Evolutionary conservation across 148 eudicot species (phyloP).

Genomic region (Fagopyrum tataricum): DNA sequence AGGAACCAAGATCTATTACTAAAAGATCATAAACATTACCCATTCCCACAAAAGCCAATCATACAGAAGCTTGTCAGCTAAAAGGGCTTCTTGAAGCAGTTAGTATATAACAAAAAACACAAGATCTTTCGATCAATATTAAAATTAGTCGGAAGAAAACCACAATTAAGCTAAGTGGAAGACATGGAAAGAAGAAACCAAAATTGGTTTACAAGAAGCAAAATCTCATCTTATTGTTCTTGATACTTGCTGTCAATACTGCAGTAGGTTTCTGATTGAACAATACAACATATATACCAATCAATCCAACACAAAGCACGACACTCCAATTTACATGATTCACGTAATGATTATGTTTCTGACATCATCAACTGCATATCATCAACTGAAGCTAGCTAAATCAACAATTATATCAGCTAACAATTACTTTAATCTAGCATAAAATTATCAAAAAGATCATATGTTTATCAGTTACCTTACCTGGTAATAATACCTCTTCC

Average conservation of each 20-base stretch:
- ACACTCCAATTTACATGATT: neutral
- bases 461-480: slow-evolving; percentile 19
- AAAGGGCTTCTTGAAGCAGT: neutral
- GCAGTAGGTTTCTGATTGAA: neutral
- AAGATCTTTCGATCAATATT: neutral
- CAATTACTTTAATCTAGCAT: neutral
- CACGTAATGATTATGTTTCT: neutral
- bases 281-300: neutral
- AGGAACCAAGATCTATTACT: neutral
- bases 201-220: neutral
- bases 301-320: neutral
- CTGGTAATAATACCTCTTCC: slow-evolving; percentile 71
- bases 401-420: too few species aligned
- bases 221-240: neutral
- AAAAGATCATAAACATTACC: neutral
- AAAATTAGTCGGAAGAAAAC: neutral
- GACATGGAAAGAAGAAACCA: neutral
- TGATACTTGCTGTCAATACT: neutral
- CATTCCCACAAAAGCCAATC: neutral
- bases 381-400: neutral
- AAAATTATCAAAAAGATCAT: neutral
- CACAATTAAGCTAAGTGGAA: neutral
- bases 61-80: neutral
- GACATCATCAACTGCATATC: neutral
- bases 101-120: neutral